Conservation (phyloP, 2,329 filamentous ascomycete species). For the Sphaerulina musiva region DNA sequence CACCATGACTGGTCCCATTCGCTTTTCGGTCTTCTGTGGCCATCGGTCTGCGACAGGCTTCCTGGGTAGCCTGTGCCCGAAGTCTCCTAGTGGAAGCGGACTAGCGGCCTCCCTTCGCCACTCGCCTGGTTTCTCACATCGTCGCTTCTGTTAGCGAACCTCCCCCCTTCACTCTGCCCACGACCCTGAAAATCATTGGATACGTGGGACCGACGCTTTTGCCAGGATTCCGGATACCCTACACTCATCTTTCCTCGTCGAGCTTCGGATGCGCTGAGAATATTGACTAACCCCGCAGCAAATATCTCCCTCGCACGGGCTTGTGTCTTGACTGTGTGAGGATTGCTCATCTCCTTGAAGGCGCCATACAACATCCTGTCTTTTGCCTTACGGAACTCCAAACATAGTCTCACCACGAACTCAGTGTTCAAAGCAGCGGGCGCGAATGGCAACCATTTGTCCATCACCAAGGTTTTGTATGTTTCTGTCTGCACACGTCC, state of each 20-base stretch:
- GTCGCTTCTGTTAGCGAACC: background rate
- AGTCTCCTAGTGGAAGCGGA: background rate
- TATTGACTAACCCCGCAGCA: slow-evolving; percentile 16
- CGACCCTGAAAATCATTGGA: background rate
- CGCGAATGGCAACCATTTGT: slow-evolving; percentile 35
- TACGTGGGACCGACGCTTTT: background rate
- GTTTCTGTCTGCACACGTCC: slow-evolving; percentile 23
- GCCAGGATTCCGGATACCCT: background rate
- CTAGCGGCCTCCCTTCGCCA: background rate
- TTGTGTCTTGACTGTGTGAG: slow-evolving; percentile 9
- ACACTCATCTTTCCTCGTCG: background rate
- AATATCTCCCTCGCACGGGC: slow-evolving; percentile 22
- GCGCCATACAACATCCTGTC: slow-evolving; percentile 29
- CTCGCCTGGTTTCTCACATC: slow-evolving; percentile 3
- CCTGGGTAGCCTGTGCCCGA: background rate
- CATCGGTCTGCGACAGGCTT: background rate
- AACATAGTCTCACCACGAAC: slow-evolving; percentile 27
- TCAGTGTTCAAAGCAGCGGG: slow-evolving; percentile 17
- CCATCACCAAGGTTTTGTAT: slow-evolving; percentile 28
- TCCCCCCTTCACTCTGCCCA: background rate
- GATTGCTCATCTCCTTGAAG: slow-evolving; percentile 22
- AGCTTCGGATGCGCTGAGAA: slow-evolving; percentile 11
- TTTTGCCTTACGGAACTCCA: slow-evolving; percentile 35
- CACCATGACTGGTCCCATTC: background rate
- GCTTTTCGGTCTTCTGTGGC: background rate